Evolutionary conservation across 2,329 filamentous ascomycete species (phyloP).

Genomic region (Stachybotrys chartarum): DNA sequence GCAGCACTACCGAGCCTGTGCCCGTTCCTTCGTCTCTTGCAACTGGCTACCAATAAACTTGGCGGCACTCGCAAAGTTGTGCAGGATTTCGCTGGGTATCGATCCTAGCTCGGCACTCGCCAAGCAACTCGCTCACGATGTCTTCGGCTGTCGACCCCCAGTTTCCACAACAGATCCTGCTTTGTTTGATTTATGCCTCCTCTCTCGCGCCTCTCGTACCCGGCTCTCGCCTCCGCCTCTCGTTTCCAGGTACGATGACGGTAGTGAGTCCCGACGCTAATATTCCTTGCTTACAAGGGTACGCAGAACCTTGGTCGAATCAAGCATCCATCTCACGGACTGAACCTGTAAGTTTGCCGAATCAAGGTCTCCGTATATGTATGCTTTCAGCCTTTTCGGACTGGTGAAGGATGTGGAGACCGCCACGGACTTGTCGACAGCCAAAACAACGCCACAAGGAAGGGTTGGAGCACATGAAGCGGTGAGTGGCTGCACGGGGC

Average conservation of each 20-base stretch:
- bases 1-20: not conserved
- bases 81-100: not conserved
- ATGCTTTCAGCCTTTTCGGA: too few species aligned
- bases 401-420: too few species aligned
- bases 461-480: not conserved
- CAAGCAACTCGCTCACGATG: not conserved
- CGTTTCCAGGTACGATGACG: not conserved
- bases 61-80: not conserved
- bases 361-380: too few species aligned
- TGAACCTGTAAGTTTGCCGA: too few species aligned
- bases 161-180: not conserved
- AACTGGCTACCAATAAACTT: not conserved
- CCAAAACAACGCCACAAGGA: not conserved
- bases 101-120: not conserved
- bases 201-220: not conserved
- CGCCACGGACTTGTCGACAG: too few species aligned
- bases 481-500: not conserved
- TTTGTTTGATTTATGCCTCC: not conserved
- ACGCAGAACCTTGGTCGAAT: too few species aligned
- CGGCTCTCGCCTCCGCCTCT: not conserved
- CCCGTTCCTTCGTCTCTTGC: not conserved
- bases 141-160: not conserved
- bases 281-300: too few species aligned
- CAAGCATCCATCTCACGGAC: too few species aligned
- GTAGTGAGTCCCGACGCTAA: not conserved